phyloP scores from a whole-genome alignment of 805 yeast species.

The Wickerhamiella azyma region DNA sequence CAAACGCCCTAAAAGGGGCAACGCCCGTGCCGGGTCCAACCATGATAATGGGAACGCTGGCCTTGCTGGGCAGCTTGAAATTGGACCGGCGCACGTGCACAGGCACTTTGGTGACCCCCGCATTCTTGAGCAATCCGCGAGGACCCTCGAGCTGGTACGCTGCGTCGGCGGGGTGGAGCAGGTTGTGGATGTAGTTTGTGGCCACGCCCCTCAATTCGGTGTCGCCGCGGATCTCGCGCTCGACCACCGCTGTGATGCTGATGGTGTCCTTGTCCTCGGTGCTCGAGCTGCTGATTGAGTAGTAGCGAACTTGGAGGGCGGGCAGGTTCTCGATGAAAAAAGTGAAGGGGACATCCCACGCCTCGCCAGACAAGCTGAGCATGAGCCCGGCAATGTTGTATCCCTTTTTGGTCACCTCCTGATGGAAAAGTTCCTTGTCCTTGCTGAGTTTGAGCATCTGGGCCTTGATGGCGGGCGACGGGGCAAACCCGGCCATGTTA shows the following conservation, averaged over 20 bases:
- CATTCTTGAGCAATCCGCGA: constrained; percentile 29
- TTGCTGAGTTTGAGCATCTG: constrained; percentile 40
- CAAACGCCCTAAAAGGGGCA: constrained; percentile 93
- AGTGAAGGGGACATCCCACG: constrained; percentile 82
- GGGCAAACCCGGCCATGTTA: constrained; percentile 70
- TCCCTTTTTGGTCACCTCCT: constrained; percentile 44
- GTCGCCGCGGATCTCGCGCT: constrained; percentile 33
- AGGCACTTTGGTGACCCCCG: constrained; percentile 41
- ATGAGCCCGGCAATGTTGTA: constrained; percentile 69
- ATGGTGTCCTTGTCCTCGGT: constrained; percentile 57
- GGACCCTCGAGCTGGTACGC: constrained; percentile 78
- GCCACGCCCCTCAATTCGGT: constrained; percentile 68
- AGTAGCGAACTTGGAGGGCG: constrained; percentile 84
- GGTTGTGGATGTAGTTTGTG: constrained; percentile 70
- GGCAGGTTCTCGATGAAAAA: constrained; percentile 71
- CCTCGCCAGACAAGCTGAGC: constrained; percentile 43
- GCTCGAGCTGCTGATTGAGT: constrained; percentile 88
- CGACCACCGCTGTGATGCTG: constrained; percentile 87
- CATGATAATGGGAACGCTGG: constrained; percentile 72
- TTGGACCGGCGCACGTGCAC: constrained; percentile 90
- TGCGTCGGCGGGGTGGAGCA: constrained; percentile 32
- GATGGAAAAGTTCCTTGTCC: constrained; percentile 56
- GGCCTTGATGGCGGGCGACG: constrained; percentile 42
- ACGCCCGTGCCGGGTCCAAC: constrained; percentile 98
- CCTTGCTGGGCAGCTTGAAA: constrained; percentile 81